Conservation (phyloP, 2,329 filamentous ascomycete genomes). For the Metarhizium humberi region DNA sequence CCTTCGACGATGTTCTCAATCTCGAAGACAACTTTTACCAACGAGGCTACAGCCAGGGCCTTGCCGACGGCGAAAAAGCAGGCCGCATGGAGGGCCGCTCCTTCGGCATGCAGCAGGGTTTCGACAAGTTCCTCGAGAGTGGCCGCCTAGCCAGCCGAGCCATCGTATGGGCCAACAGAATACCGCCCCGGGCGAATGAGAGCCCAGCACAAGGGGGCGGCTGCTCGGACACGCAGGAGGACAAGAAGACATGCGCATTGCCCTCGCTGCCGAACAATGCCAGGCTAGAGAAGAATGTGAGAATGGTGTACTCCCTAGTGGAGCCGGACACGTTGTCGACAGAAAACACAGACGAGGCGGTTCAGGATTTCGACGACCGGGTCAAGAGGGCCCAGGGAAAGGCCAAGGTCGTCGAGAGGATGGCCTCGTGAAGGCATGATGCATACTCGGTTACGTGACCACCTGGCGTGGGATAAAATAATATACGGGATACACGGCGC, state of each 20-base stretch:
- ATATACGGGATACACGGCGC: no score
- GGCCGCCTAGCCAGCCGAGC: constrained; percentile 71
- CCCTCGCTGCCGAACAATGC: constrained; percentile 45
- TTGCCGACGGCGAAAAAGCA: constrained; percentile 63
- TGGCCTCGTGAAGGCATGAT: constrained; percentile 30
- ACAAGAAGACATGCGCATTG: constrained; percentile 15
- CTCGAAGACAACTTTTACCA: constrained; percentile 66
- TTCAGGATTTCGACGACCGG: constrained; percentile 85
- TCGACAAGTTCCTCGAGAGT: constrained; percentile 80
- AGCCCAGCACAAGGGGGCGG: constrained; percentile 2
- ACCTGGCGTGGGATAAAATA: no score
- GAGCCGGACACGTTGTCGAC: constrained; percentile 71
- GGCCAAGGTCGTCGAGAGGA: constrained; percentile 73
- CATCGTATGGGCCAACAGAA: constrained; percentile 72
- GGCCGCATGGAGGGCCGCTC: constrained; percentile 82
- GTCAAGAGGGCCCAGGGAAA: constrained; percentile 77
- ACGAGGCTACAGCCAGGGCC: constrained; percentile 69
- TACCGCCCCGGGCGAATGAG: constrained; percentile 25
- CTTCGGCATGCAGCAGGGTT: constrained; percentile 86
- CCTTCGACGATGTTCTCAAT: constrained; percentile 48
- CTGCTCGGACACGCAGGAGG: neutral
- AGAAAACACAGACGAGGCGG: constrained; percentile 77
- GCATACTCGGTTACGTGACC: no score
- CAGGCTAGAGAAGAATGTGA: constrained; percentile 68
- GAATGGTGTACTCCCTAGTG: constrained; percentile 64